Base-by-base conservation (phyloP, 2,329 filamentous ascomycete species). In the Aspergillus sergii region DNA sequence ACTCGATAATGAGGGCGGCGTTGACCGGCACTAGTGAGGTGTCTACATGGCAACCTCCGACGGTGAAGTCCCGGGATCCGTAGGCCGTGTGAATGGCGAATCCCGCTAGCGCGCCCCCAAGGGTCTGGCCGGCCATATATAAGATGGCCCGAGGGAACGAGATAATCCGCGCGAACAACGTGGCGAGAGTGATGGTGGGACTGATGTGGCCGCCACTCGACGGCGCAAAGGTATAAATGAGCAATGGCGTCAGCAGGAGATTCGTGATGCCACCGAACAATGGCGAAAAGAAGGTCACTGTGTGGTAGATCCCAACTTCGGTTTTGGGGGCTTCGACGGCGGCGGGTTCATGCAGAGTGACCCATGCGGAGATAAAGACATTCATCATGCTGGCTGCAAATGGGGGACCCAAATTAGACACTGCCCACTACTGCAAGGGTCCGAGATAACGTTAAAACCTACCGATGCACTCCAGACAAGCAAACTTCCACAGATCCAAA, bases 151-250 rank as follows among this genome's bases (percentile, higher is more conserved):
- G 78, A 0, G 84, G 79, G 14, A 85, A 75, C 1, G 82, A 82
- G 23, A 81, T 82, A 14, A 86, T 73, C 0, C 83, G 80, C 1
- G 82, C 79, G 28, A 84, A 80, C 63, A 87, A 82, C 2, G 84
- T 84, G 3, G 82, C 78, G 54, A 86, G 79, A 0, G 84, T 85
- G 63, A 87, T 85, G 36, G 82, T 73, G 1, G 84, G 84, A 66
- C 84, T 86, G 60, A 86, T 72, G 67, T 86, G 84, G 1, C 81
- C 84, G 45, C 84, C 83, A 3, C 81, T 82, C 0, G 81, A 80
- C 0, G 83, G 80, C 5, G 78, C 81, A 16, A 82, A 80, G 10
- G 79, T 80, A 66, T 81, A 85, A 54, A 86, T 84, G 68, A 85
- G 82, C 1, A 84, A 68, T 0, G 82, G 72, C 19, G 85, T 72